phyloP scores from a whole-genome alignment of 1,139 yeast species.

The Pichia kudriavzevii region DNA sequence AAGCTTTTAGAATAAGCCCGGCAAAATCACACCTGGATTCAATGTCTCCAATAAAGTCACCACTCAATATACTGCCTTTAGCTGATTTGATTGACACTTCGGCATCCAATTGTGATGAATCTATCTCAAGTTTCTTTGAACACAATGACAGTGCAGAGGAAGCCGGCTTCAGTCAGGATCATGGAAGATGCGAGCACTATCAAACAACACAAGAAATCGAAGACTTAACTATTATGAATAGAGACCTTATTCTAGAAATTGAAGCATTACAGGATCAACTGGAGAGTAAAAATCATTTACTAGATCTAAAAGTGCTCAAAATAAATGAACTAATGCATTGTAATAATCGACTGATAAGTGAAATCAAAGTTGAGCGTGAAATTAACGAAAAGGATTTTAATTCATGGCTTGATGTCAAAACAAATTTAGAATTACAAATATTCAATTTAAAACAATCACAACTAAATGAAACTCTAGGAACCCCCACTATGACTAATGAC shows the following conservation, averaged over 20 bases:
- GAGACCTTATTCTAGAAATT: slow-evolving; percentile 26
- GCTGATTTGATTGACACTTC: slow-evolving; percentile 1
- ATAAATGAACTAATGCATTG: slow-evolving; percentile 24
- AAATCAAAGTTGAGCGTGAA: slow-evolving; percentile 25
- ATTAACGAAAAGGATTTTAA: slow-evolving; percentile 25
- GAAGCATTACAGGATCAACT: slow-evolving; percentile 30
- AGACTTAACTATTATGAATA: slow-evolving; percentile 26
- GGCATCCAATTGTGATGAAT: too few relatives aligned
- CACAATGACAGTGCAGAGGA: too few relatives aligned
- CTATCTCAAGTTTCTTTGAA: too few relatives aligned
- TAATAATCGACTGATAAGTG: slow-evolving; percentile 19
- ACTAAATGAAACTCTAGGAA: slow-evolving; percentile 1
- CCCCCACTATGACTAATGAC: slow-evolving; percentile 26
- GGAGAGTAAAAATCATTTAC: slow-evolving; percentile 23
- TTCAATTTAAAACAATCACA: slow-evolving; percentile 12
- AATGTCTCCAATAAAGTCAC: slow-evolving; percentile 2
- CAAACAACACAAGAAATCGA: slow-evolving; percentile 2
- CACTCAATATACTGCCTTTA: slow-evolving; percentile 3
- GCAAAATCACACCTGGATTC: slow-evolving; percentile 3
- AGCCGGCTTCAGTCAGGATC: too few relatives aligned
- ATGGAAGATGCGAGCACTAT: too few relatives aligned
- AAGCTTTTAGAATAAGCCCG: slow-evolving; percentile 8
- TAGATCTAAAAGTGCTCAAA: slow-evolving; percentile 21
- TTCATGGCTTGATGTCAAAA: slow-evolving; percentile 24
- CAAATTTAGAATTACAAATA: slow-evolving; percentile 19